phyloP scores from a whole-genome alignment of 768 basidiomycete genomes.

The Leucocoprinus birnbaumii region DNA sequence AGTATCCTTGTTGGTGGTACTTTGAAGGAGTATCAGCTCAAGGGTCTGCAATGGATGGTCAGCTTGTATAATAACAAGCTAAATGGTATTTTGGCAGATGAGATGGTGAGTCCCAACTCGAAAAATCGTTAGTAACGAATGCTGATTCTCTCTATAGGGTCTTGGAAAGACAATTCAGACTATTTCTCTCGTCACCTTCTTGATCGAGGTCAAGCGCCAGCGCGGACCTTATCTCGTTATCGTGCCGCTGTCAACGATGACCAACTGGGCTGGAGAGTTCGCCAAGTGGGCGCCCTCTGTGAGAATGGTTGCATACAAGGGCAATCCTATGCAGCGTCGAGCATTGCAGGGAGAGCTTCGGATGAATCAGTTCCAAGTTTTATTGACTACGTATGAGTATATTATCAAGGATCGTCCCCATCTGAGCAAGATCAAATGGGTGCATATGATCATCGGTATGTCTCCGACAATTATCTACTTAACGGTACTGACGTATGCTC shows the following conservation, averaged over 20 bases:
- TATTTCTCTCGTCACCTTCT: conserved; percentile 91
- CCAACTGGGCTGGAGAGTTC: conserved; percentile 96
- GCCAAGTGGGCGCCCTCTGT: conserved; percentile 94
- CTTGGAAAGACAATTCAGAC: conserved; percentile 95
- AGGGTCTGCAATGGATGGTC: conserved; percentile 98
- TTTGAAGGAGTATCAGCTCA: conserved; percentile 92
- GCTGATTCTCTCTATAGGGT: conserved; percentile 49
- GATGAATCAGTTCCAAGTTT: conserved; percentile 82
- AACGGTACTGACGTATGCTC: conserved; percentile 2
- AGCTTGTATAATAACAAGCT: conserved; percentile 94
- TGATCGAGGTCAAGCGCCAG: conserved; percentile 88
- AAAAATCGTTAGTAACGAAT: not conserved
- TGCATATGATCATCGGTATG: conserved; percentile 95
- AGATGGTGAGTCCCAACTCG: conserved; percentile 61
- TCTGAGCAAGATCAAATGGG: conserved; percentile 89
- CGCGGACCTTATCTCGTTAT: conserved; percentile 95
- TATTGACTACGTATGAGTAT: conserved; percentile 95
- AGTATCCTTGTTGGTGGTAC: conserved; percentile 79
- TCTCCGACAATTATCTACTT: not conserved
- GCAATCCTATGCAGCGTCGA: conserved; percentile 82
- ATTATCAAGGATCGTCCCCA: conserved; percentile 96
- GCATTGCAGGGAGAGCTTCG: conserved; percentile 76
- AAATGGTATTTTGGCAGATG: conserved; percentile 93
- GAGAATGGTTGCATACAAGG: conserved; percentile 83
- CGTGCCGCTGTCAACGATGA: conserved; percentile 94